Percentiles rank a stretch among this genome's conserved stretches.
Conservation (phyloP, 768 basidiomycete genomes). For the Tylopilus felleus region DNA sequence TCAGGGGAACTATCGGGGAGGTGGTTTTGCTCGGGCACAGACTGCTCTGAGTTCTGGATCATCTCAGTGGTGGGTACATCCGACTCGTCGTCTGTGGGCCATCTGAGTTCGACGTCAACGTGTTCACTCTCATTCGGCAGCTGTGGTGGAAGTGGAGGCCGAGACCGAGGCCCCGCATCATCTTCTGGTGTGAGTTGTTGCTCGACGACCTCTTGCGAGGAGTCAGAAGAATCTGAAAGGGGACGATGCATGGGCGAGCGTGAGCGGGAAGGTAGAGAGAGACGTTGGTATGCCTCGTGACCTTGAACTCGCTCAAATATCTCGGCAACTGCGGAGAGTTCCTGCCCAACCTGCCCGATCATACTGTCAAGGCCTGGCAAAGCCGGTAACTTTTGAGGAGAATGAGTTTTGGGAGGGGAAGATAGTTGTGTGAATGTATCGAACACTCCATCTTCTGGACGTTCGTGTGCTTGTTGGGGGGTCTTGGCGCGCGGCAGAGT, state of each 20-base stretch:
- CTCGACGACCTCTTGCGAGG: constrained; percentile 44
- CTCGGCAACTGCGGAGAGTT: constrained; percentile 17
- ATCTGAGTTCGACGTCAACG: constrained; percentile 22
- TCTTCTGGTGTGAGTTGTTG: constrained; percentile 46
- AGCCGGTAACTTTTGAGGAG: constrained; percentile 10
- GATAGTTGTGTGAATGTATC: constrained; percentile 22
- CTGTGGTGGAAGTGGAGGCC: not conserved
- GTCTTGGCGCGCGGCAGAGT: not conserved
- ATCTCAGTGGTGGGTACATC: not conserved
- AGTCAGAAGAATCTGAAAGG: constrained; percentile 30
- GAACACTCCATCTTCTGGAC: constrained; percentile 4
- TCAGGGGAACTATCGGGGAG: not conserved
- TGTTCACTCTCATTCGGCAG: constrained; percentile 6
- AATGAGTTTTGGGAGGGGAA: constrained; percentile 15
- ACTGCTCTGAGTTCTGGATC: not conserved
- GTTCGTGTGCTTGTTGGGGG: not conserved
- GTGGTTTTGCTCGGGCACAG: not conserved
- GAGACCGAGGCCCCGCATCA: constrained; percentile 13
- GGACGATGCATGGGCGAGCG: constrained; percentile 6
- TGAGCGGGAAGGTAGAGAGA: not conserved
- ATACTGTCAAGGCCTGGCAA: constrained; percentile 24
- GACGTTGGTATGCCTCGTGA: constrained; percentile 1
- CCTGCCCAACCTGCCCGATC: constrained; percentile 5
- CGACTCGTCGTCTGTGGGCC: constrained; percentile 27
- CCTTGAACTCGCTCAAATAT: constrained; percentile 16